A percentile compares a stretch with the other conserved stretches of the same genome.
phyloP scores from a whole-genome alignment of 2,329 filamentous ascomycete species.

The Thelonectria discophora region DNA sequence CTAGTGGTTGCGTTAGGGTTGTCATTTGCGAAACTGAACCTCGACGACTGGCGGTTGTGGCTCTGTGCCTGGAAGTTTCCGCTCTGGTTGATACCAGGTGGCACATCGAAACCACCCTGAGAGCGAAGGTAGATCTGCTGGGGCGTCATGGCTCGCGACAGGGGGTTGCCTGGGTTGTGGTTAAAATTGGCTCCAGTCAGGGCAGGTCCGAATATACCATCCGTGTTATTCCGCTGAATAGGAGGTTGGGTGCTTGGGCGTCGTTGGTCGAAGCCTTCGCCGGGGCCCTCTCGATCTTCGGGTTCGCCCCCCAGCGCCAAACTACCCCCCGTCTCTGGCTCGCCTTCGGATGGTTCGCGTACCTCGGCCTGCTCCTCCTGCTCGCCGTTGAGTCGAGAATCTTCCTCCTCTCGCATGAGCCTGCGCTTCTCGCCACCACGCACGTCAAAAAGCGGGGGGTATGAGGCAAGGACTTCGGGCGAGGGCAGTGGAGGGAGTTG shows the following conservation, averaged over 20 bases:
- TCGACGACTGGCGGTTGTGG: slow-evolving; percentile 84
- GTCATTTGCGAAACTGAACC: slow-evolving; percentile 89
- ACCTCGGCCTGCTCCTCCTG: slow-evolving; percentile 58
- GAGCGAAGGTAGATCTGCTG: slow-evolving; percentile 78
- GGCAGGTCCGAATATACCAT: slow-evolving; percentile 64
- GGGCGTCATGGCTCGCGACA: slow-evolving; percentile 78
- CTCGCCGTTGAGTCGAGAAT: slow-evolving; percentile 57
- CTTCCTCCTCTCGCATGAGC: slow-evolving; percentile 78
- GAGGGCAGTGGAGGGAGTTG: slow-evolving; percentile 41
- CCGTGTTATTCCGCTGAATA: slow-evolving; percentile 70
- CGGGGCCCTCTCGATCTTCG: slow-evolving; percentile 74
- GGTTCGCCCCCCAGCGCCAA: slow-evolving; percentile 92
- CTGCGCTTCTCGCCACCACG: slow-evolving; percentile 84
- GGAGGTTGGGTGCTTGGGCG: slow-evolving; percentile 78
- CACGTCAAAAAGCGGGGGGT: slow-evolving; percentile 82
- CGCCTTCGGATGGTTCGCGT: slow-evolving; percentile 70
- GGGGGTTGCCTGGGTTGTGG: slow-evolving; percentile 60
- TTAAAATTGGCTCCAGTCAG: slow-evolving; percentile 58
- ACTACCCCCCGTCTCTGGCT: slow-evolving; percentile 82
- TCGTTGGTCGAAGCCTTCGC: slow-evolving; percentile 65
- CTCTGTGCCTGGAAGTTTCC: slow-evolving; percentile 66
- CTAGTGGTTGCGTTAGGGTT: slow-evolving; percentile 58
- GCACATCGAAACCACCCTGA: slow-evolving; percentile 66
- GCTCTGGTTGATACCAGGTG: slow-evolving; percentile 61
- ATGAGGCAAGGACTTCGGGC: slow-evolving; percentile 36